Evolutionary conservation across 2,329 filamentous ascomycete species (phyloP), one percentile per base, ranked within the genome.

Genomic region (Pseudogymnoascus sp.): DNA sequence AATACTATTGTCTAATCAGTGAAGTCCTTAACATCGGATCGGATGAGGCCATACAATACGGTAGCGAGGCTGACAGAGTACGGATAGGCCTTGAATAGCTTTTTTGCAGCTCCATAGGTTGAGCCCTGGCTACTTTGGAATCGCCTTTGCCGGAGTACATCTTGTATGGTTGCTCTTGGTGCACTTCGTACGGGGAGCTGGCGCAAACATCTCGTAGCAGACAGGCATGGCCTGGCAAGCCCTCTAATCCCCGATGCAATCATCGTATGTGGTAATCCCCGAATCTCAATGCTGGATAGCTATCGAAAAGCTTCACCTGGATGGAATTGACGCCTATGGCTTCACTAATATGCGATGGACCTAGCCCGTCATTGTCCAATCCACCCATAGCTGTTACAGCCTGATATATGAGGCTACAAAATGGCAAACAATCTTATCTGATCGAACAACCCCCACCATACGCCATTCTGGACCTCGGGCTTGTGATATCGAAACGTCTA

Each of bases 11-110:
- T 36, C 8, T 38, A 62, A 46, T 63, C 25, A 62, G 60, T 34
- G 8, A 53, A 34, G 34, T 12, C 6, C 23, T 43, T 7, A 12
- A 59, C n/a, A 63, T 60, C 25, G 3, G 14, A 38, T 9, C 36
- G 16, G 5, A 43, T 21, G 14, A 34, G 28, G 25, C 56, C 65
- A 25, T 69, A 73, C 71, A 67, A 61, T 18, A 66, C 31, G n/a
- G 68, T 42, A 31, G 70, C 72, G 23, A 65, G 62, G n/a, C 68
- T 67, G 16, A 73, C 66, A 37, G 68, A 70, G 62, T 68, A 70
- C 23, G 72, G 72, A 40, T 73, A 61, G 1, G 65, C 64, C 62
- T 61, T 68, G 37, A 70, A 73, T 34, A 73, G 62, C 31, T 60
- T 53, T 63, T 68, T 71, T 7, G 56, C 38, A 3, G 65, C 65